Conservation (phyloP, 768 basidiomycete genomes). For the Termitomyces sp. region DNA sequence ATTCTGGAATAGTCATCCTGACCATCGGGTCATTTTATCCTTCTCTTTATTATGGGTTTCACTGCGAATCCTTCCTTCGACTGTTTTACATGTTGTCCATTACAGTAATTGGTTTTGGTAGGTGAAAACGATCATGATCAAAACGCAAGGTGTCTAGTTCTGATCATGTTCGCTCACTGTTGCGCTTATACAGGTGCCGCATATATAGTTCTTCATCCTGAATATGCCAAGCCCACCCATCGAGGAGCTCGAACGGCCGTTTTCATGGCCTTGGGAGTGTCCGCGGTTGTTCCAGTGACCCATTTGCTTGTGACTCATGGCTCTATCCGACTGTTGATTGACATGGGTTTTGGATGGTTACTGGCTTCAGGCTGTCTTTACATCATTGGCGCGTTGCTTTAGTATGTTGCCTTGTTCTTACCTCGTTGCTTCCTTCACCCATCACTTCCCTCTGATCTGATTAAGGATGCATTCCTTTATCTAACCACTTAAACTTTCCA, state of each 20-base stretch:
- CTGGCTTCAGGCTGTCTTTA: conserved; percentile 68
- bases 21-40: conserved; percentile 79
- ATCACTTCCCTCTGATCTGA: conserved; percentile 17
- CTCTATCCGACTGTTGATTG: conserved; percentile 40
- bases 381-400: conserved; percentile 73
- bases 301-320: conserved; percentile 64
- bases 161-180: conserved; percentile 5
- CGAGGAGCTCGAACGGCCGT: conserved; percentile 71
- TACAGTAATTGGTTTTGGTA: conserved; percentile 51
- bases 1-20: conserved; percentile 76
- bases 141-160: conserved; percentile 1
- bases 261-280: conserved; percentile 75
- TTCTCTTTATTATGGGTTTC: conserved; percentile 74
- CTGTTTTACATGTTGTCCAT: conserved; percentile 51
- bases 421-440: conserved; percentile 10
- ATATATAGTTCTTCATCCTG: conserved; percentile 74
- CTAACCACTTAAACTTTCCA: conserved; percentile 17
- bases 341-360: conserved; percentile 72
- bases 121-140: conserved; percentile 27
- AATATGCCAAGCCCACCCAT: conserved; percentile 71
- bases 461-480: conserved; percentile 3
- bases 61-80: conserved; percentile 52
- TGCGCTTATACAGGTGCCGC: conserved; percentile 42
- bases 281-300: conserved; percentile 59
- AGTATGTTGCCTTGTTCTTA: conserved; percentile 48